Percentiles rank a stretch among this genome's conserved stretches.
Conservation (phyloP, 164 flowering plant genomes). For the Nelumbo lutea region DNA sequence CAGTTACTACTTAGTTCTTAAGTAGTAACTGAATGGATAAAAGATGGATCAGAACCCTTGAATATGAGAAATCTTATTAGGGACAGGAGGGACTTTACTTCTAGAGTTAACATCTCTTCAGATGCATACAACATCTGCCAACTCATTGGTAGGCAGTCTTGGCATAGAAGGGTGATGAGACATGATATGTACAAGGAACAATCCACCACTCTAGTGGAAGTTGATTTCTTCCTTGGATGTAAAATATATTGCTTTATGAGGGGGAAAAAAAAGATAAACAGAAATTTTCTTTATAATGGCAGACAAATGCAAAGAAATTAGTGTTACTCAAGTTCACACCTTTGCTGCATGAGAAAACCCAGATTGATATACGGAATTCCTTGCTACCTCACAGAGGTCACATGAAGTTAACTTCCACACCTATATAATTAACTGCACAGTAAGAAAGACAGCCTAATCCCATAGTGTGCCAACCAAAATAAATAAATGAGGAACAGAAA, state of each 20-base stretch:
- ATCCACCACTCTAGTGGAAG: too few species aligned
- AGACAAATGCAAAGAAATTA: not conserved
- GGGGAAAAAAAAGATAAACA: not conserved
- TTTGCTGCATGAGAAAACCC: constrained; percentile 61
- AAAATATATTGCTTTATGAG: not conserved
- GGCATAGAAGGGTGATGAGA: too few species aligned
- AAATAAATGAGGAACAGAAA: not conserved
- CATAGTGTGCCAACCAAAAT: not conserved
- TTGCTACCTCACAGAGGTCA: constrained; percentile 72
- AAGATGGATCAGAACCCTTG: too few species aligned
- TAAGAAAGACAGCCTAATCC: not conserved
- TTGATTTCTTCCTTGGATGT: too few species aligned
- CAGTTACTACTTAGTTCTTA: too few species aligned
- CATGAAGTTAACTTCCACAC: constrained; percentile 76
- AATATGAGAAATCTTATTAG: too few species aligned
- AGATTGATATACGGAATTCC: constrained; percentile 71
- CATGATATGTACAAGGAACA: too few species aligned
- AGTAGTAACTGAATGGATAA: too few species aligned
- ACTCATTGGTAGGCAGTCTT: too few species aligned
- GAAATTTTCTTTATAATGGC: not conserved
- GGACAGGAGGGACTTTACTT: too few species aligned
- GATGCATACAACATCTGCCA: too few species aligned
- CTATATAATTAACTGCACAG: constrained; percentile 24
- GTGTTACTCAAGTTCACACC: constrained; percentile 24
- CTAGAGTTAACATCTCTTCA: too few species aligned